Base-by-base conservation (phyloP, 2,329 filamentous ascomycete genomes). In the Verticillium tricorpus region DNA sequence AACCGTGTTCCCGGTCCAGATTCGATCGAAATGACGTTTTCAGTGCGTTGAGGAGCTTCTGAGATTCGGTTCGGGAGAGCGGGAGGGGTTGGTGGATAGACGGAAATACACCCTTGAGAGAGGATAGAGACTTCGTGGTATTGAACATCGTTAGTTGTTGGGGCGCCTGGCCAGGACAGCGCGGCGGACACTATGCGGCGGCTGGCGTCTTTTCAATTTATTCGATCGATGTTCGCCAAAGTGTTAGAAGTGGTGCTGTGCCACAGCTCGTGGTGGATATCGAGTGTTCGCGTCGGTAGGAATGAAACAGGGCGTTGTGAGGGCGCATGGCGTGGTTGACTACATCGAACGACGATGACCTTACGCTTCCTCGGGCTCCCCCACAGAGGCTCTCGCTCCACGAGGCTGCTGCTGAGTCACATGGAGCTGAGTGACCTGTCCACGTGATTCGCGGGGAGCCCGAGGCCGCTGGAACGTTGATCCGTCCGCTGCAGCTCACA, bases 1-100 rank as follows among this genome's bases (percentile, higher is more conserved):
- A 79, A 63, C 83, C 83, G 67, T 87, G 82, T 68, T 87, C 84
- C 54, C 74, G 77, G 67, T 86, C 83, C n/a, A 87, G 80, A 34
- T 85, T 81, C 60, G 78, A 78, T 59, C 84, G 80, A 69, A 87
- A 87, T 2, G 84, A 86, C 6, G 76, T 72, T 58, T 85, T 87
- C 59, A 87, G 77, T 37, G 79, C 78, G 60, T 85, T 77, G 64
- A 86, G 82, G 9, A 87, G 78, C 67, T 81, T 80, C 64, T 83
- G 78, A 31, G 82, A 82, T 61, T 85, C 81, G 60, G 78, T 76
- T 54, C 75, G 72, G 55, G 75, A 81, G 45, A 87, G 73, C 1
- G 82, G 78, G 2, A 82, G 72, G 7, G 84, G 83, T 57, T 85
- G 81, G 68, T 86, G 82, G 57, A 82, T 76, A 55, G 73, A 72